Base-by-base conservation (phyloP, 2,329 filamentous ascomycete species). In the Diaporthe ilicicola region DNA sequence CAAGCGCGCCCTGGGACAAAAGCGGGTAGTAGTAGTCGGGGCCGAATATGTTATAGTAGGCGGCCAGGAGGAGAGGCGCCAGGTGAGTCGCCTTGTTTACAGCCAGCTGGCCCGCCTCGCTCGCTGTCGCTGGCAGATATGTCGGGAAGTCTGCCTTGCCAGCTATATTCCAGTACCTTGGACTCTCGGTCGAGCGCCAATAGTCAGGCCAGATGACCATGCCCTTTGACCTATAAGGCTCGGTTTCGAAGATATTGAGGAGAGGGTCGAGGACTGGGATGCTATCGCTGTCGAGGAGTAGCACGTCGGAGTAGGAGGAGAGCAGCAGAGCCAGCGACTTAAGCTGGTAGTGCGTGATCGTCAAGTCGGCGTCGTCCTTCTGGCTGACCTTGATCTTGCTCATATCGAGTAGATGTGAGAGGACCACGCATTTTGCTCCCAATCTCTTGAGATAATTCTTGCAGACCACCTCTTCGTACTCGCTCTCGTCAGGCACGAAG, bases 191-290 rank as follows among this genome's bases (percentile, higher is more conserved):
- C 5, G 81, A 77, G 32, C 80, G 79, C 83, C 84, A 87, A 75
- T 84, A 88, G 75, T 90, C 88, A 19, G 88, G 88, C 87, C 87
- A 90, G 19, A 85, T 83, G 19, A 90, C 81, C 66, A 90, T 78
- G 17, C 88, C 88, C 1, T 82, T 83, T 2, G 84, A 84, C 7
- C 74, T 81, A 77, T 86, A 90, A 0, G 87, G 86, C 46, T 87
- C 83, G 1, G 81, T 79, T n/a, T 82, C 78, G 73, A 90, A 86
- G 17, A 90, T 77, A 4, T 77, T 72, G 15, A 81, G 78, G 2
- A 70, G 53, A 0, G 80, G 79, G 62, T 78, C 78, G 69, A 74
- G 73, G 39, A 81, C 70, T 5, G 88, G 87, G 74, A 89, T 88
- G 72, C 83, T 83, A 75, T 90, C 88, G 69, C 86, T 85, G 75